These are phyloP conservation scores for Stachybotrys chlorohalonatus DNA, from an alignment of 2,329 filamentous ascomycete genomes.

Conservation along the genomic window DNA sequence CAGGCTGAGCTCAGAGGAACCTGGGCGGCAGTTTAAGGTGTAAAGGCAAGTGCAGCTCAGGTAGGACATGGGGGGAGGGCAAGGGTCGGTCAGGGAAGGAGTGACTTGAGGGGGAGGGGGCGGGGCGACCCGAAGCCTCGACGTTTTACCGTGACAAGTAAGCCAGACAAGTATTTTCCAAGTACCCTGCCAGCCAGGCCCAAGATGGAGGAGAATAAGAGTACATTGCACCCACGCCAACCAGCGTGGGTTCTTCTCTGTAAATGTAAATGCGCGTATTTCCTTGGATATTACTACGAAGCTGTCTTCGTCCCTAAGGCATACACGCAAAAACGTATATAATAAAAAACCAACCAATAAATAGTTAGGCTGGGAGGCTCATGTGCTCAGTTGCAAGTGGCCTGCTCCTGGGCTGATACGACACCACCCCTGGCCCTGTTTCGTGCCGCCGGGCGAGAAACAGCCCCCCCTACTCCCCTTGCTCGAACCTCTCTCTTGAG, in stretches of 20 bases:
- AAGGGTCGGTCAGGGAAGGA: neutral
- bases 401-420: neutral
- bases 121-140: neutral
- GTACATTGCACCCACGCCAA: no score
- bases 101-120: neutral
- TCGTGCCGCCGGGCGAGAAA: neutral
- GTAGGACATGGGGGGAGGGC: neutral
- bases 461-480: no score
- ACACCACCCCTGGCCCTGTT: neutral
- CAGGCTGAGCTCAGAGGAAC: neutral
- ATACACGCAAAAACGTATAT: no score
- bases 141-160: neutral
- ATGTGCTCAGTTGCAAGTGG: neutral
- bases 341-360: no score
- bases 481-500: neutral
- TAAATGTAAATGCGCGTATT: no score
- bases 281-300: no score
- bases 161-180: neutral
- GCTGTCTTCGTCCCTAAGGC: no score
- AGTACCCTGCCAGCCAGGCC: neutral
- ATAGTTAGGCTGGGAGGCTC: no score
- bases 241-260: no score
- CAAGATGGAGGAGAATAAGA: neutral
- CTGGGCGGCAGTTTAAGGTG: neutral
- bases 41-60: neutral